Evolutionary conservation across 192 early-diverging fungal genomes (phyloP), one percentile per base, ranked within the genome.

Genomic region (Linnemannia zychae): DNA sequence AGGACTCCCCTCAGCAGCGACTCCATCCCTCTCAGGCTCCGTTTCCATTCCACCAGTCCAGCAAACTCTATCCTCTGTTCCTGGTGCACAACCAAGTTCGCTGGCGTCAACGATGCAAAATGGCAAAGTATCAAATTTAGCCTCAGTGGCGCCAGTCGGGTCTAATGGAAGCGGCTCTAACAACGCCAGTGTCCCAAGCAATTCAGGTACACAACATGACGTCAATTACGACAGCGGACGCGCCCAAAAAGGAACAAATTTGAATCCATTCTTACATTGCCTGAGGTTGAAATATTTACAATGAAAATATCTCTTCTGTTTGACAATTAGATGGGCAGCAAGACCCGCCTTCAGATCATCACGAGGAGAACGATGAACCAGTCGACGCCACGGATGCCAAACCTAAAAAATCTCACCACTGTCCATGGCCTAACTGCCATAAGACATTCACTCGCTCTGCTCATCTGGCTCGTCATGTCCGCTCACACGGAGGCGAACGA

Each of bases 381-480:
- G 12, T 33, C 20, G 81, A 4, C 18, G 75, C 52, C 15, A 48
- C 11, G 22, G 49, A 72, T 12, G 28, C 82, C 0, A 78, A 74
- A 28, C 83, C 83, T 0, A 78, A 85, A 69, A 85, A 85, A 40
- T 85, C 83, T 17, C 78, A 85, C 44, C 77, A 68, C 46, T 85
- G 83, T 49, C 83, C 83, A 12, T 85, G 83, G 83, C 74, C 73
- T 33, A 85, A 85, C 37, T 85, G 83, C 71, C 76, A 82, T 49
- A 87, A 82, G 57, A 87, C 77, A 0, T 87, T 87, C 48, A 87
- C 86, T 1, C 86, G 80, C 22, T 82, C 86, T 3, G 86, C 80
- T 28, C 80, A 98, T 81, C 89, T 96, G 57, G 97, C 96, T 83
- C 94, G 97, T 33, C 95, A 96, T 82, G 91, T 92, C 76, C 93